Percentiles rank a stretch among this genome's conserved stretches.
These are phyloP conservation scores for Boeremia lycopersici DNA, from an alignment of 2,329 filamentous ascomycete species.

Conservation along the genomic window DNA sequence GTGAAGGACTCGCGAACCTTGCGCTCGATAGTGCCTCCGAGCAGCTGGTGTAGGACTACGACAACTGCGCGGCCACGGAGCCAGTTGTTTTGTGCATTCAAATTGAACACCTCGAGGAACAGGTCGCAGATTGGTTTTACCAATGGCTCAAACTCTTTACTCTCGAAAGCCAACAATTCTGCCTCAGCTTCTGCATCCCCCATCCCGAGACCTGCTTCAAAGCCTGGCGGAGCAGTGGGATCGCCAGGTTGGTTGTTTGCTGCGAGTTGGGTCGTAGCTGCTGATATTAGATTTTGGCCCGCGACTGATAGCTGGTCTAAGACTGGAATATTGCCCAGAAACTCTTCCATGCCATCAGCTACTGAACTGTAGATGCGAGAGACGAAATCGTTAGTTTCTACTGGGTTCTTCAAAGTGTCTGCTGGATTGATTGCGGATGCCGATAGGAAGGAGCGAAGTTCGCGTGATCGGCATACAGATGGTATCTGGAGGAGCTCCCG, in stretches of 20 bases:
- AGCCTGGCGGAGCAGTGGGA: slow-evolving; percentile 14
- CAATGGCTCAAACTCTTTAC: slow-evolving; percentile 81
- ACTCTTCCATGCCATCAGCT: slow-evolving; percentile 97
- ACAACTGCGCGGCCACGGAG: slow-evolving; percentile 93
- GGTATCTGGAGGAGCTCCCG: slow-evolving; percentile 79
- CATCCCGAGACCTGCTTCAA: slow-evolving; percentile 56
- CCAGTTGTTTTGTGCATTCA: slow-evolving; percentile 97
- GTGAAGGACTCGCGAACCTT: slow-evolving; percentile 88
- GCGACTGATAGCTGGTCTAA: slow-evolving; percentile 92
- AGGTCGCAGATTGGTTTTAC: slow-evolving; percentile 98
- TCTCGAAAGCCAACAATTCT: slow-evolving; percentile 90
- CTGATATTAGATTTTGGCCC: slow-evolving; percentile 86
- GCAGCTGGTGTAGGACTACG: slow-evolving; percentile 91
- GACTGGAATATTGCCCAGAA: slow-evolving; percentile 92
- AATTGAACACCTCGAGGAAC: slow-evolving; percentile 92
- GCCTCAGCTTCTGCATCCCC: slow-evolving; percentile 81
- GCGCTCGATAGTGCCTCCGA: slow-evolving; percentile 94
- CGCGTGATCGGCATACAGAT: slow-evolving; percentile 91
- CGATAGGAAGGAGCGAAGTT: slow-evolving; percentile 89
- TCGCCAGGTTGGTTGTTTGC: slow-evolving; percentile 30
- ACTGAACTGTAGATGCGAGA: slow-evolving; percentile 95
- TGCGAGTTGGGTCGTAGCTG: slow-evolving; percentile 63
- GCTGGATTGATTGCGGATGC: slow-evolving; percentile 78
- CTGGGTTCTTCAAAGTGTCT: slow-evolving; percentile 64
- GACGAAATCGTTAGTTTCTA: slow-evolving; percentile 77